Evolutionary conservation across 2,329 filamentous ascomycete genomes (phyloP).

Genomic region (Bretziella fagacearum): DNA sequence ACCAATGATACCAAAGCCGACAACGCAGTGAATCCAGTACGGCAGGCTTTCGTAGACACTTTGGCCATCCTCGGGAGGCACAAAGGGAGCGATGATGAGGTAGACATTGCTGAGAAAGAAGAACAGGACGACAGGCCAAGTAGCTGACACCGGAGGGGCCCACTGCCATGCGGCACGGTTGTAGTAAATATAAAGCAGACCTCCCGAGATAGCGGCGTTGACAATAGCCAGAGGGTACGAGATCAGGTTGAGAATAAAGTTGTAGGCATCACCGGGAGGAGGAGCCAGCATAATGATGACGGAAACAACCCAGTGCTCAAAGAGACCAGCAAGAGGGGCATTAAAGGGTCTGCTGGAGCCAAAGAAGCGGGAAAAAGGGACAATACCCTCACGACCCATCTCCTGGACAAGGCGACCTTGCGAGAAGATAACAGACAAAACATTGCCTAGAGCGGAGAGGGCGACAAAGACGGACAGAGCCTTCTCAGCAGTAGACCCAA

Average conservation of each 20-base stretch:
- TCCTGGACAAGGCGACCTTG: slow-evolving; percentile 50
- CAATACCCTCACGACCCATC: slow-evolving; percentile 47
- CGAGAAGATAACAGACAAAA: slow-evolving; percentile 50
- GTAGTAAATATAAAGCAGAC: slow-evolving; percentile 36
- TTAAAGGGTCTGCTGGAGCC: slow-evolving; percentile 48
- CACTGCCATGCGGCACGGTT: slow-evolving; percentile 32
- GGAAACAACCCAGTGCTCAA: slow-evolving; percentile 46
- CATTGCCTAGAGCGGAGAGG: slow-evolving; percentile 50
- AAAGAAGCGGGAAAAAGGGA: slow-evolving; percentile 45
- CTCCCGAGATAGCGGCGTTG: slow-evolving; percentile 37
- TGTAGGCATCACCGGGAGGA: slow-evolving; percentile 50
- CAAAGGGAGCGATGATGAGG: slow-evolving; percentile 41
- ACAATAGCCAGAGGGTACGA: slow-evolving; percentile 45
- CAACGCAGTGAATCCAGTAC: slow-evolving; percentile 41
- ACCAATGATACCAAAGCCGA: slow-evolving; percentile 36
- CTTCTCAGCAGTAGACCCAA: slow-evolving; percentile 36
- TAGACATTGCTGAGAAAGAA: slow-evolving; percentile 46
- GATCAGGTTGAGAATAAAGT: slow-evolving; percentile 46
- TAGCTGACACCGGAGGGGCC: slow-evolving; percentile 38
- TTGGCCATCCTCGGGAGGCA: slow-evolving; percentile 33
- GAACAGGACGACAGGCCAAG: slow-evolving; percentile 36
- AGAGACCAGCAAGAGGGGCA: slow-evolving; percentile 42
- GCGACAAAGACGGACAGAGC: slow-evolving; percentile 49
- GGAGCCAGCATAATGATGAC: slow-evolving; percentile 50
- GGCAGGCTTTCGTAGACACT: slow-evolving; percentile 37